These are phyloP conservation scores for Kodamaea neixiangensis DNA, from an alignment of 805 yeast species.

Conservation along the genomic window DNA sequence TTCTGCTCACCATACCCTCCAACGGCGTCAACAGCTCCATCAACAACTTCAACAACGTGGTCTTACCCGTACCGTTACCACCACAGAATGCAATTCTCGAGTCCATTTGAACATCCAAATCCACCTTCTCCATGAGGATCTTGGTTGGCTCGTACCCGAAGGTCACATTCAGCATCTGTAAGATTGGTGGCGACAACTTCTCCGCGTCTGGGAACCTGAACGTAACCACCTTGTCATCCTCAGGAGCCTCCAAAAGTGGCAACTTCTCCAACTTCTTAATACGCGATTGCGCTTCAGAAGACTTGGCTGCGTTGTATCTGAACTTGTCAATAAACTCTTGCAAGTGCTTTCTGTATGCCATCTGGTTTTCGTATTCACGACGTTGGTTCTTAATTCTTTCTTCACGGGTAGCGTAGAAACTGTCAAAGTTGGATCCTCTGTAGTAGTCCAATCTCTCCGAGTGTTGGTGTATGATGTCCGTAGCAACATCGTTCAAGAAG, in stretches of 20 bases:
- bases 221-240: conserved; percentile 79
- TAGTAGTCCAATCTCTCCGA: conserved; percentile 96
- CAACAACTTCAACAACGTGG: conserved; percentile 84
- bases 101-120: conserved; percentile 87
- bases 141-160: conserved; percentile 78
- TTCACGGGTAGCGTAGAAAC: conserved; percentile 89
- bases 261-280: conserved; percentile 94
- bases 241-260: conserved; percentile 92
- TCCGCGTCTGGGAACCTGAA: conserved; percentile 97
- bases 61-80: conserved; percentile 99
- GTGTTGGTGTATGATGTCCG: conserved; percentile 97
- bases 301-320: conserved; percentile 96
- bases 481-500: conserved; percentile 95
- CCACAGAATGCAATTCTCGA: conserved; percentile 97
- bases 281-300: conserved; percentile 97
- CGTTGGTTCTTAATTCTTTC: conserved; percentile 92
- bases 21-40: conserved; percentile 77
- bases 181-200: conserved; percentile 86
- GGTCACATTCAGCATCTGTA: conserved; percentile 81
- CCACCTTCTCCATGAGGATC: conserved; percentile 72
- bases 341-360: conserved; percentile 92
- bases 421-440: conserved; percentile 90
- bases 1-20: conserved; percentile 75
- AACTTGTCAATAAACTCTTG: conserved; percentile 95
- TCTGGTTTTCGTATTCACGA: conserved; percentile 95